phyloP scores from a whole-genome alignment of 495 filamentous ascomycete genomes.

The Podospora pseudopauciseta region DNA sequence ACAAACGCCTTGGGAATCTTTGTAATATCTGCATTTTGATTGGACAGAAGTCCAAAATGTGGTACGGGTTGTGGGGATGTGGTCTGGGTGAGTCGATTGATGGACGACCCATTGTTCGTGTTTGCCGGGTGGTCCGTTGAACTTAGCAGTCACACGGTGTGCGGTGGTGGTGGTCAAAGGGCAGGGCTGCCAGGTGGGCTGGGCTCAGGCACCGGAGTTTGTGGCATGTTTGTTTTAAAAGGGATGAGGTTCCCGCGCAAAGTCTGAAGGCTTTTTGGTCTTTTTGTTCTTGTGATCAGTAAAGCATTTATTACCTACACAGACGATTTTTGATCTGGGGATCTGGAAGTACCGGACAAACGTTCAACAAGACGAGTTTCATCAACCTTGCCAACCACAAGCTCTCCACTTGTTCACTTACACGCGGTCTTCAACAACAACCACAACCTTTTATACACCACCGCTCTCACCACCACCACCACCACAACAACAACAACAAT shows the following conservation, averaged over 20 bases:
- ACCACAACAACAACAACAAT: too few species aligned
- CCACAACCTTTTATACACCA: not conserved
- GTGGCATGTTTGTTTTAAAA: not conserved
- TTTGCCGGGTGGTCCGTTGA: conserved; percentile 1
- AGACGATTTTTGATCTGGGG: not conserved
- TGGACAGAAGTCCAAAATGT: conserved; percentile 12
- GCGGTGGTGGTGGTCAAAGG: not conserved
- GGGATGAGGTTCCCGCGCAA: not conserved
- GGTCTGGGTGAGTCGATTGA: conserved; percentile 4
- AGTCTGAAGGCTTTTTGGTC: not conserved
- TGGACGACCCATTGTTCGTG: not conserved
- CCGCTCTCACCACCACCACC: too few species aligned
- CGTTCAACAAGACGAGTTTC: too few species aligned
- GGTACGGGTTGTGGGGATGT: not conserved
- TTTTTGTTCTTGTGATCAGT: not conserved
- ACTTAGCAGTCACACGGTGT: conserved; percentile 2
- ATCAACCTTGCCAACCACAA: not conserved
- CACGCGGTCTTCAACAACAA: conserved; percentile 5
- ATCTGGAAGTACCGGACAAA: not conserved
- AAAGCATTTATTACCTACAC: not conserved
- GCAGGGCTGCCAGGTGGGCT: not conserved
- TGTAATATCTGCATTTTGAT: conserved; percentile 23
- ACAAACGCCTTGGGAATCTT: conserved; percentile 17
- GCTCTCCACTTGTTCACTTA: not conserved
- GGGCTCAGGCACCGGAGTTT: not conserved